Base-by-base conservation (phyloP, 768 basidiomycete genomes). In the Pholiota microspora region DNA sequence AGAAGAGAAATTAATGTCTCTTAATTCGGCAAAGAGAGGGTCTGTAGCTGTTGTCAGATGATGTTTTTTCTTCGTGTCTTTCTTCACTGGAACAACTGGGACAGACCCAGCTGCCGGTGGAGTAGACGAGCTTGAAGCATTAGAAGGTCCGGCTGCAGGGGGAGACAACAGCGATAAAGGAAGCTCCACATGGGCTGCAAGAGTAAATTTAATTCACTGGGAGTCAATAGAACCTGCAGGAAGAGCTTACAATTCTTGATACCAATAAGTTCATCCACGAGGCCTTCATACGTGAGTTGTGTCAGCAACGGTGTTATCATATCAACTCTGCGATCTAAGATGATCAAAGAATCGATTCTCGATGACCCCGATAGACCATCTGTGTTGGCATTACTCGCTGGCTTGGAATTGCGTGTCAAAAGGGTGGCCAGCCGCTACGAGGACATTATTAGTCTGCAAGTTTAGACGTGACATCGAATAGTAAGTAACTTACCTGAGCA, bases 281-380 rank as follows among this genome's bases (percentile, higher is more conserved):
- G 85, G 16, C 97, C 97, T 67, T 98, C 89, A 61, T 98, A 98
- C 0, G 97, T 99, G 53, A 98, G 75, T 64, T 98, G 95, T 2
- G 97, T 98, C 44, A 96, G 81, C 48, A 98, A 76, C 1, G 97
- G 94, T 0, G 97, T 97, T 55, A 98, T 85, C 89, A 98, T 90
- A 64, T 99, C 97, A 8, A 90, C 85, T 29, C 86, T 84, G 45
- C 97, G 85, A 68, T 99, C 97, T 54, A 99, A 62, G 32, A 98
- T 77, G 60, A 99, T 87, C 55, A 98, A 72, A 12, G 85, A 87
- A 67, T 99, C 97, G 51, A 98, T 79, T 48, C 77, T 82, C 13
- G 82, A 82, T 2, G 83, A 81, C 8, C 77, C 69, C 5, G 78
- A 64, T 2, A 79, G 68, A 8, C 71, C 70, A 21, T 79, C 75